Conservation (phyloP, 768 basidiomycete species). For the Lenzites betulinus region DNA sequence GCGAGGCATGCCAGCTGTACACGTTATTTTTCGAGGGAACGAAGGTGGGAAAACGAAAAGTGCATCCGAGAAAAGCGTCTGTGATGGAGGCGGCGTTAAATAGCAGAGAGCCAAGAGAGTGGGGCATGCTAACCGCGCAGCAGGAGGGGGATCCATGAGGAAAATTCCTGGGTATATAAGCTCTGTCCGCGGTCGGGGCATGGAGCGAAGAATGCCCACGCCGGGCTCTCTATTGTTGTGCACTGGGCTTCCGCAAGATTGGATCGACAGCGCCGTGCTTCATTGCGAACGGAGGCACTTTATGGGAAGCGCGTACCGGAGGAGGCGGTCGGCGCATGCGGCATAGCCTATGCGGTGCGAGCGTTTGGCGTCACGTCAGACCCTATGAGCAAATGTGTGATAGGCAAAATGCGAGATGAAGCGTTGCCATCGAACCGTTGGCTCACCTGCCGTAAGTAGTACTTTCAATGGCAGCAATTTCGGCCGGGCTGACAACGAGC, state of each 20-base stretch:
- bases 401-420: slow-evolving; percentile 13
- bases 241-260: slow-evolving; percentile 25
- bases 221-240: slow-evolving; percentile 31
- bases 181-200: slow-evolving; percentile 4
- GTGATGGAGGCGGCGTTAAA: not conserved
- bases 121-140: slow-evolving; percentile 11
- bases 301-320: slow-evolving; percentile 27
- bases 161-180: slow-evolving; percentile 6
- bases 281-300: slow-evolving; percentile 25
- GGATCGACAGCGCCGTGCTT: slow-evolving; percentile 27
- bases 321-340: slow-evolving; percentile 18
- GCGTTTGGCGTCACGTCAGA: slow-evolving; percentile 19
- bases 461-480: slow-evolving; percentile 6
- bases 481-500: not conserved
- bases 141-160: not conserved
- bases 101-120: slow-evolving; percentile 4
- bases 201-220: slow-evolving; percentile 25
- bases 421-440: slow-evolving; percentile 5
- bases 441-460: slow-evolving; percentile 11
- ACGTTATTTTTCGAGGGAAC: not conserved
- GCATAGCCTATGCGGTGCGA: slow-evolving; percentile 16
- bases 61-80: not conserved
- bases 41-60: not conserved
- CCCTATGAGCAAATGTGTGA: slow-evolving; percentile 19
- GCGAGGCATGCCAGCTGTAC: slow-evolving; percentile 8